Percentiles rank a stretch among this genome's conserved stretches.
Conservation (phyloP, 371 early-diverging fungal species). For the Chytridium lagenaria region DNA sequence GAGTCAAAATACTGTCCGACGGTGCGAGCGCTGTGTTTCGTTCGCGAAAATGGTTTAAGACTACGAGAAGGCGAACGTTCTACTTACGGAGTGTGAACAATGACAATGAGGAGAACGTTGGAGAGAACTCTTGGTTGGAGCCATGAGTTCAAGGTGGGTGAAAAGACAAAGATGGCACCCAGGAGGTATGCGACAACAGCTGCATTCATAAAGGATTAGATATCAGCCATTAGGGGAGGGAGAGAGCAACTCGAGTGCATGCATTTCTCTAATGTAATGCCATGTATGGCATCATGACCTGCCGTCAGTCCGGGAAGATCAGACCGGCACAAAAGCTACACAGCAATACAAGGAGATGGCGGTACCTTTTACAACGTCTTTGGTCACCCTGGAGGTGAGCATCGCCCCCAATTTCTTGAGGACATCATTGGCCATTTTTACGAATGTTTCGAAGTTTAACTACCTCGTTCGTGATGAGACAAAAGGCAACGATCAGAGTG, state of each 20-base stretch:
- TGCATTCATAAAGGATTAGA: not conserved
- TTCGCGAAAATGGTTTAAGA: not conserved
- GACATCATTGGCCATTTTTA: too few relatives aligned
- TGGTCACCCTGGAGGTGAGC: not conserved
- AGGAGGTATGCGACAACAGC: slow-evolving; percentile 17
- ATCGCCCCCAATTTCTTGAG: too few relatives aligned
- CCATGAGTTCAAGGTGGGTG: not conserved
- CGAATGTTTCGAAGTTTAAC: too few relatives aligned
- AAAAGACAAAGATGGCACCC: slow-evolving; percentile 23
- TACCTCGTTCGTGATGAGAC: too few relatives aligned
- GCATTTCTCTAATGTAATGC: too few relatives aligned
- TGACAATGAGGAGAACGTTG: slow-evolving; percentile 19
- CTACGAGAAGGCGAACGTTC: not conserved
- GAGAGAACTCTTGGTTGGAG: slow-evolving; percentile 17
- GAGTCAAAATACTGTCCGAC: slow-evolving; percentile 25
- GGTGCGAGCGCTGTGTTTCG: slow-evolving; percentile 9
- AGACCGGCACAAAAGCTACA: too few relatives aligned
- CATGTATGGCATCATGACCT: too few relatives aligned
- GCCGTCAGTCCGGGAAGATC: too few relatives aligned
- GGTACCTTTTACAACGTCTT: slow-evolving; percentile 9
- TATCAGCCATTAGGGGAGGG: too few relatives aligned
- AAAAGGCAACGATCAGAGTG: too few relatives aligned
- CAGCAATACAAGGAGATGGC: too few relatives aligned
- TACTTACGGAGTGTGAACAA: slow-evolving; percentile 29
- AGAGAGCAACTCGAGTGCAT: too few relatives aligned